Evolutionary conservation across 352 stramenopile species (phyloP), one percentile per base, ranked within the genome.

Genomic region (Phytophthora sojae): DNA sequence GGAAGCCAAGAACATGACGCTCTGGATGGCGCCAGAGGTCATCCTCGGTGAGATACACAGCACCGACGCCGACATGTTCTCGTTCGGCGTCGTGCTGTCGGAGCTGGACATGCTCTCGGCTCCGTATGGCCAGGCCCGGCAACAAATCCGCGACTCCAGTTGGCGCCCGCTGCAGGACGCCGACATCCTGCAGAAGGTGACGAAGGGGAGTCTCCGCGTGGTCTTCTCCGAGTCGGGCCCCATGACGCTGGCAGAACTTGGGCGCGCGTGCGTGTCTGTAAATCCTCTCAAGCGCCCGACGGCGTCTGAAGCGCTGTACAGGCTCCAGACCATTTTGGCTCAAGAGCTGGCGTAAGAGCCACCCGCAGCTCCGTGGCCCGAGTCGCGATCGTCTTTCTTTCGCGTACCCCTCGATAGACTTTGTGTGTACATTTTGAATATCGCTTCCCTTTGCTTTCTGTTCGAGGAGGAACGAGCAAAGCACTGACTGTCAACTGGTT

Each of bases 11-110:
- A 85, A 76, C 8, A 80, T 75, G 37, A 86, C 86, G 25, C 74
- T 95, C 29, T 95, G 88, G 88, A 87, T 92, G 55, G 88, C 86
- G 4, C 88, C 86, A 1, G 88, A 95, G 61, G 82, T 94, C 59
- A 76, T 95, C 25, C 77, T 81, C 11, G 86, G 88, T 3, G 86
- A 93, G 52, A 91, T 89, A 68, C 89, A 94, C 55, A 82, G 72
- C 66, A 86, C 75, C n/a, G 71, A 86, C 7, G 75, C 75, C 53
- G 75, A 82, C 30, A 73, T 80, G 32, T 82, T 73, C 62, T 82
- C 75, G 45, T 82, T 82, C 37, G 75, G 75, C 1, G 71, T 82
- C 8, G 75, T 85, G 14, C 35, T 85, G 30, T 77, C 71, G 0
- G 78, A 85, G 51, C 66, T 85, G 39, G 79, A 86, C 51, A 84